These are phyloP conservation scores for Wickerhamomyces mucosus DNA, from an alignment of 805 yeast genomes.

Conservation along the genomic window DNA sequence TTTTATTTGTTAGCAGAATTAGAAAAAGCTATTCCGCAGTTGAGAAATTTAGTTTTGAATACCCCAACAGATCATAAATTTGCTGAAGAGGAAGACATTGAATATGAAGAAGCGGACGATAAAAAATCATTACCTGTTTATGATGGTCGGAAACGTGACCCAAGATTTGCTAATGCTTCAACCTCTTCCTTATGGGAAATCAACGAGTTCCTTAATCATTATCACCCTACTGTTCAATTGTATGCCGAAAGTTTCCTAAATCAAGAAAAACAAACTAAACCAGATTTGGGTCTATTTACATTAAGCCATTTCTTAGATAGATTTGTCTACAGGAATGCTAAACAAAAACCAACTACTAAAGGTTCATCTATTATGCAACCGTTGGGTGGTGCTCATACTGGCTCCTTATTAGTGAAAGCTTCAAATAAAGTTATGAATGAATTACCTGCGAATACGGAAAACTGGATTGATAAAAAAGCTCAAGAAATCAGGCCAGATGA, in stretches of 20 bases:
- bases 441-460: conserved; percentile 75
- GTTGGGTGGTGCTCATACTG: conserved; percentile 75
- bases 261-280: conserved; percentile 44
- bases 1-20: conserved; percentile 64
- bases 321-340: conserved; percentile 90
- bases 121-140: conserved; percentile 27
- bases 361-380: conserved; percentile 98
- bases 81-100: conserved; percentile 38
- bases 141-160: conserved; percentile 87
- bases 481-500: conserved; percentile 79
- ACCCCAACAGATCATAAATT: conserved; percentile 42
- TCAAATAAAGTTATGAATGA: conserved; percentile 33
- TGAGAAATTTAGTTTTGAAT: conserved; percentile 51
- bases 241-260: conserved; percentile 62
- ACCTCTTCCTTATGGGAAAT: conserved; percentile 84
- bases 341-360: conserved; percentile 60
- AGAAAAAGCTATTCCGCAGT: conserved; percentile 51
- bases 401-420: conserved; percentile 58
- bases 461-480: conserved; percentile 65
- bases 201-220: conserved; percentile 62
- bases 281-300: conserved; percentile 85
- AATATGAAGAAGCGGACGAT: conserved; percentile 24
- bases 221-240: conserved; percentile 83
- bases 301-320: conserved; percentile 87
- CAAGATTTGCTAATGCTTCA: conserved; percentile 81